phyloP scores from a whole-genome alignment of 1,284 basidiomycete species.

The Prillingera fragicola region DNA sequence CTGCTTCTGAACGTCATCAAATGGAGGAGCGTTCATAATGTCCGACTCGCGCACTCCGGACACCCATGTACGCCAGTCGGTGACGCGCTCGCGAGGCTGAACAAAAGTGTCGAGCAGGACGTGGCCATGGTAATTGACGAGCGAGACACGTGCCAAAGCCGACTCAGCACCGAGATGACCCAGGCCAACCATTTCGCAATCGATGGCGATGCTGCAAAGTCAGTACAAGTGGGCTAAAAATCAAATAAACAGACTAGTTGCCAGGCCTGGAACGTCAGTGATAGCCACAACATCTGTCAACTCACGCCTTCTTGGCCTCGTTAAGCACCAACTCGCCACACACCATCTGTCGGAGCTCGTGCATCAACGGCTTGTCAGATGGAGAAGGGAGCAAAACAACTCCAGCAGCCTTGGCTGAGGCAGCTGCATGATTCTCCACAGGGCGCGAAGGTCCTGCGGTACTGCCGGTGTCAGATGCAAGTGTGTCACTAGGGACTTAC shows the following conservation, averaged over 20 bases:
- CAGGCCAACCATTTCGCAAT: conserved; percentile 98
- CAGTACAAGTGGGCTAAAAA: neutral
- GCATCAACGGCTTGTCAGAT: conserved; percentile 25
- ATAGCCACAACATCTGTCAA: too few relatives aligned
- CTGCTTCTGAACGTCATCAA: conserved; percentile 71
- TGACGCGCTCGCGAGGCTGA: conserved; percentile 76
- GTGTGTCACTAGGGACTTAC: neutral
- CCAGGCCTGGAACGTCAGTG: neutral
- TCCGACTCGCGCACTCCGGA: conserved; percentile 78
- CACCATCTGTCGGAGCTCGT: conserved; percentile 42
- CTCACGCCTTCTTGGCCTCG: conserved; percentile 39
- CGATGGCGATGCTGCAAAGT: conserved; percentile 58
- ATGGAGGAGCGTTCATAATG: conserved; percentile 71
- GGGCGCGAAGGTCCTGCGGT: conserved; percentile 2
- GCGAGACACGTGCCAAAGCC: conserved; percentile 78
- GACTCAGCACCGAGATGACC: conserved; percentile 75
- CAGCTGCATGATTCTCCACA: conserved; percentile 7
- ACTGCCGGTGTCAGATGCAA: neutral
- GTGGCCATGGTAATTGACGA: conserved; percentile 86
- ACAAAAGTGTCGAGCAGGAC: conserved; percentile 82
- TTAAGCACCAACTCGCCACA: conserved; percentile 31
- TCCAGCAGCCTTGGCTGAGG: conserved; percentile 4
- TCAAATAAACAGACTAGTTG: too few relatives aligned
- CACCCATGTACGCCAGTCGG: conserved; percentile 88
- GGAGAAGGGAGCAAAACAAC: conserved; percentile 27